Base-by-base conservation (phyloP, 2,329 filamentous ascomycete species). In the Diaporthe sp. region DNA sequence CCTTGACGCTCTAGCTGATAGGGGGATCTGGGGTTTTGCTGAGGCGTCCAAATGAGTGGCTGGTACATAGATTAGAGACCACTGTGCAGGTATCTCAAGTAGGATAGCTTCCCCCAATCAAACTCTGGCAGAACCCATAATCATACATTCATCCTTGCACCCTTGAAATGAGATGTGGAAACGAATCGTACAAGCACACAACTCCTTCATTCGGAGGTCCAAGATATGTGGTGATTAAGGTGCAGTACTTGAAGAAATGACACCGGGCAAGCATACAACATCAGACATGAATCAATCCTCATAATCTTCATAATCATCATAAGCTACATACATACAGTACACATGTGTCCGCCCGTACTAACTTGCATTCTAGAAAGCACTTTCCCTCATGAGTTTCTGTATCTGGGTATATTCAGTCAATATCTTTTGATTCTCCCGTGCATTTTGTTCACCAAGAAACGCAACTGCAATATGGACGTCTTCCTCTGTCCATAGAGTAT, bases 361-460 rank as follows among this genome's bases (percentile, higher is more conserved):
- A 70, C 65, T 70, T 70, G 65, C 65, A 70, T 55, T 70, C 65
- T 70, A 70, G 58, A 31, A 72, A 61, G 37, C 37, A 57, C 20
- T 25, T 47, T 31, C 37, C 70, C 10, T 44, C 25, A 55, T 28
- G 25, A 63, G 12, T 63, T 61, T 55, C 58, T 73, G 47, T 73
- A 63, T 73, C 58, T 73, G 71, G 71, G 71, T 73, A 65, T 73
- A 73, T 73, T 63, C 58, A 39, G 25, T 65, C 37, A 73, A 65
- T 28, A 73, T 65, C 47, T 44, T 63, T 53, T 44, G n/a, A 4
- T 73, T 39, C 42, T 65, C 34, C 58, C 12, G 0, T 65, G 31
- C 71, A 25, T 57, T 73, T 65, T 55, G 47, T 42, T 12, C 61
- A 10, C 51, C 51, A 22, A 37, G 5, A 70, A 39, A 55, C 22